phyloP scores from a whole-genome alignment of 257 asterid genomes.

The Nicotiana benthamiana region DNA sequence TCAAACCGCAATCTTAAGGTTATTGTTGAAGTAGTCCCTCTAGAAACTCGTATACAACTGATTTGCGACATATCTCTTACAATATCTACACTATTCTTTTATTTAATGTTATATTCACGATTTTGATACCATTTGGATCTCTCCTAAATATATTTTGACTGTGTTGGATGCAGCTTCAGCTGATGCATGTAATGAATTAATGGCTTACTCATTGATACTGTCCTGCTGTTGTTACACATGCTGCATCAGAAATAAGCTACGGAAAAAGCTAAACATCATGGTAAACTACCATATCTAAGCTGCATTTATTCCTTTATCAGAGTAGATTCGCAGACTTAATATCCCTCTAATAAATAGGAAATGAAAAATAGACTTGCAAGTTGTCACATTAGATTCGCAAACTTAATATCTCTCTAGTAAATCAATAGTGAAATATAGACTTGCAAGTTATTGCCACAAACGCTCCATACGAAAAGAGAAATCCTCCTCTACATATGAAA shows the following conservation, averaged over 20 bases:
- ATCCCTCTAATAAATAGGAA: background rate
- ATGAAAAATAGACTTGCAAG: background rate
- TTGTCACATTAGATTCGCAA: background rate
- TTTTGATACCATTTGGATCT: background rate
- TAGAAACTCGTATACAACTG: background rate
- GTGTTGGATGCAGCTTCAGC: constrained; percentile 57
- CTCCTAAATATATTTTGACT: background rate
- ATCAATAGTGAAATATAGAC: too few relatives aligned
- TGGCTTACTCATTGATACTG: constrained; percentile 76
- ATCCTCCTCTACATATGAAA: background rate
- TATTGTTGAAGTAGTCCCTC: background rate
- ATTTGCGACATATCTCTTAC: background rate
- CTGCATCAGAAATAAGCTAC: constrained; percentile 71
- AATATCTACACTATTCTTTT: background rate
- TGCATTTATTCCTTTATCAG: background rate
- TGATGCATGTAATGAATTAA: constrained; percentile 73
- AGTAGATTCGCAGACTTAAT: background rate
- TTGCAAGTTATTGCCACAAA: background rate
- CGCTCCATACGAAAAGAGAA: background rate
- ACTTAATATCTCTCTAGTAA: too few relatives aligned
- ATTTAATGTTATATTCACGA: background rate
- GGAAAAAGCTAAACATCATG: constrained; percentile 52
- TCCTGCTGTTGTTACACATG: constrained; percentile 91
- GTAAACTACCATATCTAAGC: constrained; percentile 16
- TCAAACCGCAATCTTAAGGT: background rate